Conservation (phyloP, 306 rosid genomes). For the Prunus padus region DNA sequence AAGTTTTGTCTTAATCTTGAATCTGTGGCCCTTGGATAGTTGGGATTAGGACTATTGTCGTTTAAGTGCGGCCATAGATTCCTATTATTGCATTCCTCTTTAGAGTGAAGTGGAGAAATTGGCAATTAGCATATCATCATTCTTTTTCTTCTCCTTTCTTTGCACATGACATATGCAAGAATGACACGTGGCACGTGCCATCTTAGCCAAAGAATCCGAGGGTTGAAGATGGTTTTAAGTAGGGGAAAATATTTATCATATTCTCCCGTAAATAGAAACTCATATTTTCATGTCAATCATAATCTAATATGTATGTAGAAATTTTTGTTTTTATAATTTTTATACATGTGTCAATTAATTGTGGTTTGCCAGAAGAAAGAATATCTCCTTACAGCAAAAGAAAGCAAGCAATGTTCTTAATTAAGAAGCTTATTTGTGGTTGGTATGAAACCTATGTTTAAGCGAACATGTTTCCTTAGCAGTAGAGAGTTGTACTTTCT, state of each 20-base stretch:
- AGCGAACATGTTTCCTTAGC: constrained; percentile 25
- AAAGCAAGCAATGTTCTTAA: neutral
- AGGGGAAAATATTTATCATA: too few relatives aligned
- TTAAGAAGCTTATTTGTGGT: constrained; percentile 12
- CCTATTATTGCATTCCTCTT: constrained; percentile 32
- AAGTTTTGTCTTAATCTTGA: constrained; percentile 36
- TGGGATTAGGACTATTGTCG: constrained; percentile 33
- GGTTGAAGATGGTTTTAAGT: neutral
- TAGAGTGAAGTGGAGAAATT: constrained; percentile 32
- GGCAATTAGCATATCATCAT: constrained; percentile 25
- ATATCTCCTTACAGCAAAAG: too few relatives aligned
- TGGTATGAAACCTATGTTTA: constrained; percentile 1
- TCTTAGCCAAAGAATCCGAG: neutral
- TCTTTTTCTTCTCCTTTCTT: neutral
- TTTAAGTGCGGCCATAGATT: constrained; percentile 45
- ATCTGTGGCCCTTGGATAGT: constrained; percentile 39
- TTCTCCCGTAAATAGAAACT: too few relatives aligned
- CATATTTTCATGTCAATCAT: too few relatives aligned
- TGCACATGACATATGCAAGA: constrained; percentile 15
- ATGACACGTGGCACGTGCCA: constrained; percentile 34
- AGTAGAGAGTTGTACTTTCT: neutral
- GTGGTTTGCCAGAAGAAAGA: neutral
- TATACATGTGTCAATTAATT: neutral
- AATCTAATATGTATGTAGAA: too few relatives aligned
- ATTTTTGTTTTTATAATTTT: too few relatives aligned